These are phyloP conservation scores for Clohesyomyces aquaticus DNA, from an alignment of 495 filamentous ascomycete species.

Conservation along the genomic window DNA sequence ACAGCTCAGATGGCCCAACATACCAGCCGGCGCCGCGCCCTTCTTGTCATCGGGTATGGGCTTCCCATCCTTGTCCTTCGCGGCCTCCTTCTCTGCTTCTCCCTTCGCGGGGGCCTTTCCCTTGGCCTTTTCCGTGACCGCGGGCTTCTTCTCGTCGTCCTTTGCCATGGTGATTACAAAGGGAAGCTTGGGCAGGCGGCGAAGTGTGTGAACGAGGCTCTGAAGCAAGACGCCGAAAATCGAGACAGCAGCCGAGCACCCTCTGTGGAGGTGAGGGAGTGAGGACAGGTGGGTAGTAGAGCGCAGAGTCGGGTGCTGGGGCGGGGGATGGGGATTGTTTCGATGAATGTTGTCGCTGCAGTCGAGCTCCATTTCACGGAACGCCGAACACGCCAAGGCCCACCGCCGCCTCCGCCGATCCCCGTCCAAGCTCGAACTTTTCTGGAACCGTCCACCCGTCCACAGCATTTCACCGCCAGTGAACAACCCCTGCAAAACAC, in stretches of 20 bases:
- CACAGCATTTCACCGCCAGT: neutral
- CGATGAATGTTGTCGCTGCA: neutral
- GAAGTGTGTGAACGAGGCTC: slow-evolving; percentile 8
- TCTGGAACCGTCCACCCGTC: neutral
- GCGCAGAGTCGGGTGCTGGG: neutral
- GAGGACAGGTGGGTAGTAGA: neutral
- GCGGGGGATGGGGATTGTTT: slow-evolving; percentile 11
- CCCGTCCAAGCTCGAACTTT: neutral
- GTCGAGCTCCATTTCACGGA: slow-evolving; percentile 1
- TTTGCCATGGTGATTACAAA: slow-evolving; percentile 71
- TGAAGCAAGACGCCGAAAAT: neutral
- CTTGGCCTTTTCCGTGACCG: slow-evolving; percentile 90
- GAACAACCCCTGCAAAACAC: slow-evolving; percentile 3
- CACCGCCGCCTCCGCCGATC: neutral
- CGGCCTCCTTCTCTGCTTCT: slow-evolving; percentile 67
- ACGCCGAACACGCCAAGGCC: neutral
- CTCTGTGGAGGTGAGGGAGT: neutral
- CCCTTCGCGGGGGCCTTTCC: slow-evolving; percentile 61
- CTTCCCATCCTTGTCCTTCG: slow-evolving; percentile 69
- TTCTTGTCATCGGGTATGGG: slow-evolving; percentile 72
- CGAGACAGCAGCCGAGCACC: neutral
- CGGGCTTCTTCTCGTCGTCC: slow-evolving; percentile 78
- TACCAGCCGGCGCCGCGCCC: slow-evolving; percentile 46
- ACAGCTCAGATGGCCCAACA: slow-evolving; percentile 43
- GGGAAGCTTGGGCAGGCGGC: slow-evolving; percentile 35